These are phyloP conservation scores for Pseudopediastrum boryanum DNA, from an alignment of 139 green algal species.

Conservation along the genomic window DNA sequence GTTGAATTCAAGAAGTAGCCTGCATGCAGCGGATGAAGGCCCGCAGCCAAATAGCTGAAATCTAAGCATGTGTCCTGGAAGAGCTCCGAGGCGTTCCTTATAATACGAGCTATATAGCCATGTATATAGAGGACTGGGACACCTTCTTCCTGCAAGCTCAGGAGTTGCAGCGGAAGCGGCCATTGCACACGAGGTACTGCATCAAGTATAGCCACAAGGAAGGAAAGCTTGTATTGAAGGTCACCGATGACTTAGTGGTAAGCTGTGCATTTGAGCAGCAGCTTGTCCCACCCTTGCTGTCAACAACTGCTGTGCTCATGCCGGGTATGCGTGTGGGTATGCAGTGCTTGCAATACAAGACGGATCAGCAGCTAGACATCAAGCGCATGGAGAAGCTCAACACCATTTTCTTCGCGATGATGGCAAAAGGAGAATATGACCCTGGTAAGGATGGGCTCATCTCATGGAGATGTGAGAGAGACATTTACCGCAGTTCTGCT, in stretches of 20 bases:
- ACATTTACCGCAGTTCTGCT: too few relatives aligned
- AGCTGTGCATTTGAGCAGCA: background rate
- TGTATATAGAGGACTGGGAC: slow-evolving; percentile 84
- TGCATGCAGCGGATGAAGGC: too few relatives aligned
- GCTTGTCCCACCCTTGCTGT: background rate
- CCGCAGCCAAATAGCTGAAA: too few relatives aligned
- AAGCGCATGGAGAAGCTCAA: slow-evolving; percentile 91
- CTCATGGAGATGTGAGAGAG: too few relatives aligned
- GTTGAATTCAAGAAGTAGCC: too few relatives aligned
- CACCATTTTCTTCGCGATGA: slow-evolving; percentile 85
- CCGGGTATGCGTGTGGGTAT: background rate
- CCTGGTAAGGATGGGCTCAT: slow-evolving; percentile 11
- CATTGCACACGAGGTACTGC: slow-evolving; percentile 79
- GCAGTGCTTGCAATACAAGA: slow-evolving; percentile 91
- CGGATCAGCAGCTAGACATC: slow-evolving; percentile 86
- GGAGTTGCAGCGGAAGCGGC: slow-evolving; percentile 64
- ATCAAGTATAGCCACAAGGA: slow-evolving; percentile 89
- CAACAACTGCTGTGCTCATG: too few relatives aligned
- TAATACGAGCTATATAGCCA: too few relatives aligned
- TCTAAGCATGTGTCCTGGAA: slow-evolving; percentile 29
- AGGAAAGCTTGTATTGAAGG: slow-evolving; percentile 86
- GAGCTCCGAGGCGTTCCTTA: too few relatives aligned
- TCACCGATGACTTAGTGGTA: slow-evolving; percentile 78
- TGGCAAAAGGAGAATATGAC: slow-evolving; percentile 52
- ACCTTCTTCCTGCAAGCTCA: slow-evolving; percentile 77